Evolutionary conservation across 2,329 filamentous ascomycete genomes (phyloP).

Genomic region (Penicillium sp.): DNA sequence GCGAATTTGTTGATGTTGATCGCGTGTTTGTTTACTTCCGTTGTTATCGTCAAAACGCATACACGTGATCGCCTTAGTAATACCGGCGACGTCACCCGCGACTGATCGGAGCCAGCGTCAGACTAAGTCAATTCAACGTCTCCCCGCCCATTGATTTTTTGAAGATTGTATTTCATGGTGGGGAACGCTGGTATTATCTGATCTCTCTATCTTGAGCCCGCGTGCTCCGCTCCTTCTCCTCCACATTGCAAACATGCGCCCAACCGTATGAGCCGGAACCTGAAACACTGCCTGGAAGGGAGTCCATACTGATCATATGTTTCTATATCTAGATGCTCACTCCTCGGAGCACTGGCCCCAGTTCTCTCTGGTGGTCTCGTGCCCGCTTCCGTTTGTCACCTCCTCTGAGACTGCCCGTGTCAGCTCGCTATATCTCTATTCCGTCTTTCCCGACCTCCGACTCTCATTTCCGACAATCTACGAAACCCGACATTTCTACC

Average conservation of each 20-base stretch:
- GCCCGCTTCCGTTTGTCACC: constrained; percentile 13
- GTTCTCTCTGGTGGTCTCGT: constrained; percentile 23
- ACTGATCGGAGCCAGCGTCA: constrained; percentile 5
- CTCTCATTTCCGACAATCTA: constrained; percentile 17
- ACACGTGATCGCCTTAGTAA: constrained; percentile 19
- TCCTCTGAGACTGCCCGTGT: constrained; percentile 16
- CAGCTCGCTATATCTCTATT: constrained; percentile 30
- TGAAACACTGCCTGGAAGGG: constrained; percentile 7
- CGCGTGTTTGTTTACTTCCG: constrained; percentile 20
- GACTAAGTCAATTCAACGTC: constrained; percentile 6
- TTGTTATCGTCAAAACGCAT: constrained; percentile 18
- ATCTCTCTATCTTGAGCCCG: constrained; percentile 18
- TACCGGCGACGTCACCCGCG: constrained; percentile 13
- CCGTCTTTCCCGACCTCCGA: constrained; percentile 20
- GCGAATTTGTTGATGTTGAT: constrained; percentile 13
- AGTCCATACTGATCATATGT: constrained; percentile 10
- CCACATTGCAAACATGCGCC: constrained; percentile 26
- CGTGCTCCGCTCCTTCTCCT: constrained; percentile 22
- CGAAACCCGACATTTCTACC: constrained; percentile 12
- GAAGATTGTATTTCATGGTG: constrained; percentile 21
- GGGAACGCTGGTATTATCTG: constrained; percentile 17
- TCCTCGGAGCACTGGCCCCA: constrained; percentile 17
- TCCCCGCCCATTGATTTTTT: constrained; percentile 9
- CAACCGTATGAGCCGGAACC: constrained; percentile 25
- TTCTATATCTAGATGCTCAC: constrained; percentile 19